These are phyloP conservation scores for Mycena citricolor DNA, from an alignment of 1,284 basidiomycete species.

Conservation along the genomic window DNA sequence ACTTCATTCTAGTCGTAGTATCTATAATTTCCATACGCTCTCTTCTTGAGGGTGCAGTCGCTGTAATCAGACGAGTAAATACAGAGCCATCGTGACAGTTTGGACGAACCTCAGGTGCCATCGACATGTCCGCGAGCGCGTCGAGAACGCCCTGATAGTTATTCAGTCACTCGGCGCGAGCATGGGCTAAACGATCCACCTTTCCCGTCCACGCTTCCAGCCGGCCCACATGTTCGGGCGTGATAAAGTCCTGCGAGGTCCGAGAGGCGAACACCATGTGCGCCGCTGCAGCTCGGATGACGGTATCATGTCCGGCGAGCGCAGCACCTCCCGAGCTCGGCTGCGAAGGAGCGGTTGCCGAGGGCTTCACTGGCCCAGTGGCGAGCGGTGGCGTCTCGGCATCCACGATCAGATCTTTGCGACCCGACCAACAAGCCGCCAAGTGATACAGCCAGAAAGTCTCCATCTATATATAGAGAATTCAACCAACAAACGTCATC, in stretches of 20 bases:
- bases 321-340: slow-evolving; percentile 29
- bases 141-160: slow-evolving; percentile 38
- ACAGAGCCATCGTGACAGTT: background rate
- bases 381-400: slow-evolving; percentile 41
- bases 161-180: slow-evolving; percentile 7
- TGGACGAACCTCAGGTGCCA: slow-evolving; percentile 24
- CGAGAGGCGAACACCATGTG: slow-evolving; percentile 87
- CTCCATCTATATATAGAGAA: slow-evolving; percentile 61
- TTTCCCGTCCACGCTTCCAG: slow-evolving; percentile 70
- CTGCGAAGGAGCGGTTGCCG: slow-evolving; percentile 30
- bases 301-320: slow-evolving; percentile 36
- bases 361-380: slow-evolving; percentile 44
- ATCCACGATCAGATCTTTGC: slow-evolving; percentile 27
- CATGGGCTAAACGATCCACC: slow-evolving; percentile 36
- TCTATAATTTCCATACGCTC: slow-evolving; percentile 44
- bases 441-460: slow-evolving; percentile 78
- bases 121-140: slow-evolving; percentile 30
- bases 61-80: slow-evolving; percentile 26
- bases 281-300: slow-evolving; percentile 72
- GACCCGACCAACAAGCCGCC: slow-evolving; percentile 56
- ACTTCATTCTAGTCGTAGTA: no score
- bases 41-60: slow-evolving; percentile 42
- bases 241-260: slow-evolving; percentile 74
- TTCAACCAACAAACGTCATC: slow-evolving; percentile 10
- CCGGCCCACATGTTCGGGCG: slow-evolving; percentile 61